Percentiles rank a stretch among this genome's conserved stretches.
Conservation (phyloP, 495 filamentous ascomycete genomes). For the Bacidia gigantensis region DNA sequence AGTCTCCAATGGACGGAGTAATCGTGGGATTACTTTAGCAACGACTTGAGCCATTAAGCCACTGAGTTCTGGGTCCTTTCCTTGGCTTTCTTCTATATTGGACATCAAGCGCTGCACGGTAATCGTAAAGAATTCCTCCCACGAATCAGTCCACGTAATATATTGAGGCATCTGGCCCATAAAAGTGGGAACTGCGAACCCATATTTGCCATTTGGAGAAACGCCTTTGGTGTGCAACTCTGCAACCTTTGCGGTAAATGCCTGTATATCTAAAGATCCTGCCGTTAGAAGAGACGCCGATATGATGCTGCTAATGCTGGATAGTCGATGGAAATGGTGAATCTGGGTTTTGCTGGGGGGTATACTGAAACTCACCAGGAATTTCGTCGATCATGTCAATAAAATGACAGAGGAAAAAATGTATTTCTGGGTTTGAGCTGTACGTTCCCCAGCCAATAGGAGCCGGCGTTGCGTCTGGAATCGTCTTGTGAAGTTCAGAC, state of each 20-base stretch:
- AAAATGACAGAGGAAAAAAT: slow-evolving; percentile 19
- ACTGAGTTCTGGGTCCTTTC: slow-evolving; percentile 18
- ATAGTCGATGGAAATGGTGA: background rate
- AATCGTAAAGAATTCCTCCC: slow-evolving; percentile 16
- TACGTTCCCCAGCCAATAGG: slow-evolving; percentile 20
- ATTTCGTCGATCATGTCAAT: slow-evolving; percentile 15
- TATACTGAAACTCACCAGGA: background rate
- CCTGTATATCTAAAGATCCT: background rate
- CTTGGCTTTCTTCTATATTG: slow-evolving; percentile 22
- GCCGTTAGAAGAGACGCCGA: background rate
- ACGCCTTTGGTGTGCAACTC: slow-evolving; percentile 9
- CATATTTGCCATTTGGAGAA: slow-evolving; percentile 18
- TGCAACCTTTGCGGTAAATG: slow-evolving; percentile 9
- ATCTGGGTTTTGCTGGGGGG: background rate
- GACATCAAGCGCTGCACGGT: slow-evolving; percentile 2
- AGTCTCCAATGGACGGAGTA: slow-evolving; percentile 23
- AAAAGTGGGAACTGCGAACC: slow-evolving; percentile 14
- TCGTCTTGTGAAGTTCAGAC: slow-evolving; percentile 9
- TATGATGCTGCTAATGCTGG: background rate
- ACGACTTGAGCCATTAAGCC: slow-evolving; percentile 15
- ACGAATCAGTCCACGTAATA: slow-evolving; percentile 12
- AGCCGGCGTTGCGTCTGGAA: slow-evolving; percentile 12
- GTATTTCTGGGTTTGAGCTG: slow-evolving; percentile 13
- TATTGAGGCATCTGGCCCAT: slow-evolving; percentile 11
- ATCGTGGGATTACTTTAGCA: slow-evolving; percentile 25